phyloP scores from a whole-genome alignment of 441 rosid species.

The Syzygium syzygioides region DNA sequence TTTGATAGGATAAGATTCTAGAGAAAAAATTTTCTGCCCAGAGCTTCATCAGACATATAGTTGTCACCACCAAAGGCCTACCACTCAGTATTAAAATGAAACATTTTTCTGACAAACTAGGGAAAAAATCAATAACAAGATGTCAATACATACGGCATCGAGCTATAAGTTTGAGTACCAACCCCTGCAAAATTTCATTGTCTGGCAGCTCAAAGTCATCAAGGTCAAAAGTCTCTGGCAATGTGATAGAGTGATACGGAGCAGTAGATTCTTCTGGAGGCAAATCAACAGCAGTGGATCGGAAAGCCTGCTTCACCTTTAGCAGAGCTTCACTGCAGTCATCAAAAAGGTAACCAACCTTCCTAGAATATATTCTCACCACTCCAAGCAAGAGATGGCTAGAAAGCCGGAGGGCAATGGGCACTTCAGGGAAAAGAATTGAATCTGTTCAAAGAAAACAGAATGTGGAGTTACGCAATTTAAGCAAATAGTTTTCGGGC shows the following conservation, averaged over 20 bases:
- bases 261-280: conserved; percentile 99
- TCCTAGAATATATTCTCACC: conserved; percentile 96
- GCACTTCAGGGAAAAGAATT: conserved; percentile 95
- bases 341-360: conserved; percentile 99
- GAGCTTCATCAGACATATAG: background rate
- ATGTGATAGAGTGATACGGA: conserved; percentile 95
- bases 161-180: conserved; percentile 28
- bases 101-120: background rate
- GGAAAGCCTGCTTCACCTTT: conserved; percentile 98
- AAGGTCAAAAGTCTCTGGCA: conserved; percentile 99
- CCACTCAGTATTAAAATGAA: background rate
- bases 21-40: background rate
- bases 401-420: conserved; percentile 92
- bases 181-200: conserved; percentile 94
- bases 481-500: background rate
- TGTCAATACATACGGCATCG: background rate
- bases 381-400: conserved; percentile 99
- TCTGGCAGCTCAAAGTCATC: conserved; percentile 99
- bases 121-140: background rate
- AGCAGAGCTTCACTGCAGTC: conserved; percentile 99
- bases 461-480: background rate
- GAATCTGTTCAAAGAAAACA: conserved; percentile 58
- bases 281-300: conserved; percentile 96
- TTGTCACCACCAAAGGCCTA: background rate
- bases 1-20: background rate